Conservation (phyloP, 1,284 basidiomycete genomes). For the Pyrrhoderma noxium region DNA sequence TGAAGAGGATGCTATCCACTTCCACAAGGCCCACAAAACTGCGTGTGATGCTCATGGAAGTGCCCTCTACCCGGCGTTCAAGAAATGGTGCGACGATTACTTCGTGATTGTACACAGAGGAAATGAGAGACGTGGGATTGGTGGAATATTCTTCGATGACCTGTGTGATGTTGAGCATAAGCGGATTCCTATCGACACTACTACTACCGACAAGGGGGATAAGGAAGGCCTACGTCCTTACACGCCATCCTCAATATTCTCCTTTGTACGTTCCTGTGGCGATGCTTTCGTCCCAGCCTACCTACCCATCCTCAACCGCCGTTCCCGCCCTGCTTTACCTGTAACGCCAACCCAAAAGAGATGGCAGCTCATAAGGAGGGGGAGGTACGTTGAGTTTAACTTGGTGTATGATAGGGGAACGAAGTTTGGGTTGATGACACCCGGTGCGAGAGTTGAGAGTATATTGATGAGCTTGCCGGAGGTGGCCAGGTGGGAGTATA, state of each 20-base stretch:
- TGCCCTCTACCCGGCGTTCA: slow-evolving; percentile 75
- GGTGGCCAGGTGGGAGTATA: slow-evolving; percentile 91
- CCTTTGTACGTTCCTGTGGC: slow-evolving; percentile 64
- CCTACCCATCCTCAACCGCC: slow-evolving; percentile 69
- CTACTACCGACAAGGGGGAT: slow-evolving; percentile 19
- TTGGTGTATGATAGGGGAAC: slow-evolving; percentile 83
- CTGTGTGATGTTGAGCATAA: slow-evolving; percentile 56
- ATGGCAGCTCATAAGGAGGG: slow-evolving; percentile 86
- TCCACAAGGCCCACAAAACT: slow-evolving; percentile 74
- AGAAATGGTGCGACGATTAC: slow-evolving; percentile 97
- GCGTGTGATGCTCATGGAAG: slow-evolving; percentile 73
- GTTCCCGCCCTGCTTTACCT: slow-evolving; percentile 29
- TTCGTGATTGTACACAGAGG: slow-evolving; percentile 91
- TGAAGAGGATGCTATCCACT: slow-evolving; percentile 81
- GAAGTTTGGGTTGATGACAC: slow-evolving; percentile 85
- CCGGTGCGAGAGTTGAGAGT: slow-evolving; percentile 87
- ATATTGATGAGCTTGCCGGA: slow-evolving; percentile 91
- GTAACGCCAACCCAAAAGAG: slow-evolving; percentile 46
- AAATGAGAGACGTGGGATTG: slow-evolving; percentile 78
- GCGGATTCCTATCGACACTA: slow-evolving; percentile 40
- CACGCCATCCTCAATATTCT: slow-evolving; percentile 65
- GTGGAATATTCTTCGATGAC: slow-evolving; percentile 97
- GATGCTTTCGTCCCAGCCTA: slow-evolving; percentile 85
- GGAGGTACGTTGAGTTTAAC: slow-evolving; percentile 94
- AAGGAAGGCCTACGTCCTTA: slow-evolving; percentile 32